Conservation (phyloP, 1,284 basidiomycete genomes). For the Vanrija sp. region DNA sequence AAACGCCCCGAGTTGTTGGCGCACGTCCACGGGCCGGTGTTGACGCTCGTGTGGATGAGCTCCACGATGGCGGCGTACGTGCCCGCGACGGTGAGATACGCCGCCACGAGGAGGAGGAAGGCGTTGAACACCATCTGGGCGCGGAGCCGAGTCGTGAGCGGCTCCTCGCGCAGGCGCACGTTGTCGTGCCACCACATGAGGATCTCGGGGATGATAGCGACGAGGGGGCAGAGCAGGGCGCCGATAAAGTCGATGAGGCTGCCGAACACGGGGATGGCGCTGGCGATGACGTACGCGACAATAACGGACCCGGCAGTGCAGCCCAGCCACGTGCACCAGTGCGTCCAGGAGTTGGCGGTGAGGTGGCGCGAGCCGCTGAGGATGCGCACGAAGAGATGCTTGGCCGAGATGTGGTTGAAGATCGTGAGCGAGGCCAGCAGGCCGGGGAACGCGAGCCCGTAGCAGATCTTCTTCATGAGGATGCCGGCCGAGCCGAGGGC, state of each 20-base stretch:
- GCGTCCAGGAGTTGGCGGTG: constrained; percentile 24
- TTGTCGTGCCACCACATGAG: constrained; percentile 34
- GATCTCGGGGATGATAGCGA: constrained; percentile 22
- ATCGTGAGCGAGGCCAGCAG: constrained; percentile 18
- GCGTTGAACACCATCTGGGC: constrained; percentile 24
- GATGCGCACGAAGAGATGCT: constrained; percentile 35
- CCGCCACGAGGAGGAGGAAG: constrained; percentile 29
- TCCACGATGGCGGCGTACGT: constrained; percentile 26
- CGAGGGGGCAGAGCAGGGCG: constrained; percentile 22
- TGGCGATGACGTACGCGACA: constrained; percentile 29
- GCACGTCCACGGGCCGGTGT: constrained; percentile 23
- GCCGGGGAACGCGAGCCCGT: constrained; percentile 44
- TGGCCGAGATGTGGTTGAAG: constrained; percentile 20
- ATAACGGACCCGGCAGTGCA: constrained; percentile 16
- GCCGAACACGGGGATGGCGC: constrained; percentile 22
- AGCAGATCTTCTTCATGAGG: constrained; percentile 33
- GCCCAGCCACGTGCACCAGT: constrained; percentile 37
- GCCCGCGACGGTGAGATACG: constrained; percentile 24
- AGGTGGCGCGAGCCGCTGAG: constrained; percentile 36
- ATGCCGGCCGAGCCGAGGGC: constrained; percentile 31
- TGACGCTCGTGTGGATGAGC: constrained; percentile 19
- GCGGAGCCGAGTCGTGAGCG: constrained; percentile 8
- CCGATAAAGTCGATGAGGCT: constrained; percentile 30
- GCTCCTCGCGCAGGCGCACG: constrained; percentile 4
- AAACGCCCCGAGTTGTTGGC: constrained; percentile 18